These are phyloP conservation scores for Salvia rosmarinus DNA, from an alignment of 257 asterid species.

Conservation along the genomic window DNA sequence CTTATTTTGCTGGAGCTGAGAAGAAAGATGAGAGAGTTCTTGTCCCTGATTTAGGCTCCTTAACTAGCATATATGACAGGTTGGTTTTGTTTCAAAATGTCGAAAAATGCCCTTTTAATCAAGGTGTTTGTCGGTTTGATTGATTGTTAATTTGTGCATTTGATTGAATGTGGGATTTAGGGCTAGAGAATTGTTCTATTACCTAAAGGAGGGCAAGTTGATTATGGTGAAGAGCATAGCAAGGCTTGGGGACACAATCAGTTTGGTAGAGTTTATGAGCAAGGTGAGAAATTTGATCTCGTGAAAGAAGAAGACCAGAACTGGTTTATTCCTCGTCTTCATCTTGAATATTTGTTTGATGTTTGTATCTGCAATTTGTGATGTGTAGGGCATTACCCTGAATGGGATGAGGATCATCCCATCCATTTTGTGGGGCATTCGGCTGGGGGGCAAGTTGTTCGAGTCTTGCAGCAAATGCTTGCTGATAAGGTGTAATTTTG, in stretches of 20 bases:
- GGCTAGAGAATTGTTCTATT: conserved; percentile 95
- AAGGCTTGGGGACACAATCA: conserved; percentile 84
- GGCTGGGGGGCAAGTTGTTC: conserved; percentile 93
- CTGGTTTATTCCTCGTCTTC: background rate
- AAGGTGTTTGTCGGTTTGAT: conserved; percentile 5
- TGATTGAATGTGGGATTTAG: conserved; percentile 52
- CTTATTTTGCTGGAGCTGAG: conserved; percentile 98
- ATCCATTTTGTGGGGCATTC: conserved; percentile 97
- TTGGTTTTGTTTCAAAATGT: conserved; percentile 28
- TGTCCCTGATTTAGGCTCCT: conserved; percentile 93
- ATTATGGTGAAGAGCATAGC: conserved; percentile 97
- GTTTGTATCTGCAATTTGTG: background rate
- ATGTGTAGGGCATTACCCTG: conserved; percentile 79
- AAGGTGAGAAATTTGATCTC: conserved; percentile 56
- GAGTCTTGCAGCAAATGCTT: conserved; percentile 98
- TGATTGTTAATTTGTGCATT: conserved; percentile 19
- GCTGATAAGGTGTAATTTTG: conserved; percentile 66
- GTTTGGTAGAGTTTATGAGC: conserved; percentile 72
- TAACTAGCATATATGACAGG: conserved; percentile 85
- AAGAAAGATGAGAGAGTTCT: conserved; percentile 95
- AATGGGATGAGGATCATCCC: conserved; percentile 96
- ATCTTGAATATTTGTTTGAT: background rate
- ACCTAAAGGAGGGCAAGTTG: conserved; percentile 94
- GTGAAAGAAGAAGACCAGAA: background rate
- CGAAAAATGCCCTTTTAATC: conserved; percentile 2